Conservation (phyloP, 2,329 filamentous ascomycete genomes). For the Gnomoniopsis sp. region DNA sequence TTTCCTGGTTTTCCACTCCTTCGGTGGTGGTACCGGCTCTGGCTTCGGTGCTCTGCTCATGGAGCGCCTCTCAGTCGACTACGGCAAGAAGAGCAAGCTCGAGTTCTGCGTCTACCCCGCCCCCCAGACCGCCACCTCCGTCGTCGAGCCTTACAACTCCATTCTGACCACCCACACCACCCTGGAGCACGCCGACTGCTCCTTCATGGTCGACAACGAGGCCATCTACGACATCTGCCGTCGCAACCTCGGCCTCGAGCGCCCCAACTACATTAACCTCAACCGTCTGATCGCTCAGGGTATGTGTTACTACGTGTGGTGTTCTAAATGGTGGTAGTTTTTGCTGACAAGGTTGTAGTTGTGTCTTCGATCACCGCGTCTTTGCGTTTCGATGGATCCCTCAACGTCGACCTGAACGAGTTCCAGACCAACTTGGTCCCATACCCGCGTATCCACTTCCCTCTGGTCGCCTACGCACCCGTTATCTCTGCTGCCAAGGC, state of each 20-base stretch:
- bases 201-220: constrained; percentile 99
- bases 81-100: constrained; percentile 99
- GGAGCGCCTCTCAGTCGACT: constrained; percentile 98
- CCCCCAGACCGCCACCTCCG: constrained; percentile 92
- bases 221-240: constrained; percentile 99
- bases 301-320: constrained; percentile 36
- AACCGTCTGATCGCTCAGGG: constrained; percentile 98
- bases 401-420: constrained; percentile 99
- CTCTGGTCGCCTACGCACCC: constrained; percentile 91
- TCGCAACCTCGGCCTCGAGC: constrained; percentile 93
- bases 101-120: constrained; percentile 99
- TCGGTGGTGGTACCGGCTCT: constrained; percentile 97
- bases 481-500: constrained; percentile 95
- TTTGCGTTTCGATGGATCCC: constrained; percentile 95
- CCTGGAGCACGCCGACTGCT: constrained; percentile 98
- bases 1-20: constrained; percentile 99
- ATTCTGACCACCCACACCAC: constrained; percentile 99
- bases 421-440: constrained; percentile 99
- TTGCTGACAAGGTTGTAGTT: constrained; percentile 51
- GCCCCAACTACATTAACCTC: constrained; percentile 97
- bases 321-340: neutral
- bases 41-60: constrained; percentile 97
- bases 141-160: constrained; percentile 99
- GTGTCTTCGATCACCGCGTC: constrained; percentile 98
- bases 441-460: constrained; percentile 99